phyloP scores from a whole-genome alignment of 73 alveolate genomes.

The Durusdinium trenchii region DNA sequence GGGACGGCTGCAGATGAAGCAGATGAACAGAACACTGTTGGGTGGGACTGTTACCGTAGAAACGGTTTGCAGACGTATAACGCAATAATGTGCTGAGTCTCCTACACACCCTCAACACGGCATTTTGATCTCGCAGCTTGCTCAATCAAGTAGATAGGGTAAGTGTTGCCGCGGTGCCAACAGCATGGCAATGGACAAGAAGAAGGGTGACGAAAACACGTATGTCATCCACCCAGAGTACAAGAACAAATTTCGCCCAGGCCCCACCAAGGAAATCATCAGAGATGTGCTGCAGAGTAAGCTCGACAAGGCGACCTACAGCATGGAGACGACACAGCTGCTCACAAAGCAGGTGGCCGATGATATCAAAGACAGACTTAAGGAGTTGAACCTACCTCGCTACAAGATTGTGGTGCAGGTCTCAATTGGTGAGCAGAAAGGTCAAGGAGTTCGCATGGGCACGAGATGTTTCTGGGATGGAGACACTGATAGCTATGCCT shows the following conservation, averaged over 20 bases:
- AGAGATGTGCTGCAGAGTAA: conserved; percentile 35
- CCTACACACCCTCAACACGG: neutral
- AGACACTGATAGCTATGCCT: conserved; percentile 97
- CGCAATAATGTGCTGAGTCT: neutral
- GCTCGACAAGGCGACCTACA: conserved; percentile 90
- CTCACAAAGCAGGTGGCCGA: conserved; percentile 92
- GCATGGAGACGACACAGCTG: conserved; percentile 95
- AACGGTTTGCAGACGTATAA: too few relatives aligned
- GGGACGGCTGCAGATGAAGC: neutral
- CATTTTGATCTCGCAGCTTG: neutral
- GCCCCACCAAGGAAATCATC: conserved; percentile 92
- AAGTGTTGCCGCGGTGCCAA: neutral
- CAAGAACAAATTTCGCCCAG: conserved; percentile 94
- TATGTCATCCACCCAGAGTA: conserved; percentile 95
- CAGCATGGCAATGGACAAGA: conserved; percentile 74
- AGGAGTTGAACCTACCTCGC: conserved; percentile 81
- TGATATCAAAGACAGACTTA: conserved; percentile 92
- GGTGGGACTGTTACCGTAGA: neutral
- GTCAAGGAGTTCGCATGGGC: conserved; percentile 99
- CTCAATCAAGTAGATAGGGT: neutral
- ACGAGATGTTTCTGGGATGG: conserved; percentile 99
- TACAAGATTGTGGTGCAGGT: conserved; percentile 96
- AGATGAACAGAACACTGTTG: neutral
- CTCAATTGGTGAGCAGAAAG: conserved; percentile 98
- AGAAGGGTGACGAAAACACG: conserved; percentile 94